Conservation (phyloP, 371 early-diverging fungal species). For the Phascolomyces articulosus region DNA sequence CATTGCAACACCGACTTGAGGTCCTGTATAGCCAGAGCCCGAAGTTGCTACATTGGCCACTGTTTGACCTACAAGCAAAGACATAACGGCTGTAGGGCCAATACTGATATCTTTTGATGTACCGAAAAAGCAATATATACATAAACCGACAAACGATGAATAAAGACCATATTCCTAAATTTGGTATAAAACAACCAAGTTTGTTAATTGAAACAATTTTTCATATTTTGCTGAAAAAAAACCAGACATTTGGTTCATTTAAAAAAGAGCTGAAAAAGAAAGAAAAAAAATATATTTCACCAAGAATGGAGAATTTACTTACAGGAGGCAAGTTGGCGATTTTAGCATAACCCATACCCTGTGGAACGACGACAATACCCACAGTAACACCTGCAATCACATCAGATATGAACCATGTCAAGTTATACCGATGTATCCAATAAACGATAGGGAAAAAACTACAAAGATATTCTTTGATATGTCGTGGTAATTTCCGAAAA, state of each 20-base stretch:
- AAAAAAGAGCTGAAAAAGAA: no score
- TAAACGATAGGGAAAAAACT: conserved; percentile 63
- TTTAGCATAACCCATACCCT: conserved; percentile 84
- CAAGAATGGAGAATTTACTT: conserved; percentile 6
- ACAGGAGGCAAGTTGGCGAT: conserved; percentile 79
- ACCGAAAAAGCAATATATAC: conserved; percentile 80
- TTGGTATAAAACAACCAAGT: background rate
- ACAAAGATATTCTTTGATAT: conserved; percentile 28
- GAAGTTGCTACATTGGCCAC: conserved; percentile 41
- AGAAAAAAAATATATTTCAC: no score
- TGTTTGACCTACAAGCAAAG: conserved; percentile 76
- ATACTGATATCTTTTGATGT: conserved; percentile 89
- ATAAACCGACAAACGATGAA: conserved; percentile 70
- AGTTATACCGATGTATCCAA: conserved; percentile 59
- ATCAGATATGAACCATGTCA: conserved; percentile 80
- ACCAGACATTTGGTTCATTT: no score
- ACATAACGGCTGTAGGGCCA: conserved; percentile 88
- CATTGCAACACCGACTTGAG: conserved; percentile 56
- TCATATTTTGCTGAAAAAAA: no score
- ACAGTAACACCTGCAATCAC: conserved; percentile 87
- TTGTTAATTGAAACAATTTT: no score
- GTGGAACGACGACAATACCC: conserved; percentile 87
- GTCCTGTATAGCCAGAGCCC: conserved; percentile 39
- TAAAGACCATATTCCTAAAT: conserved; percentile 20
- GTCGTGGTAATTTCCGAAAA: conserved; percentile 25